Base-by-base conservation (phyloP, 352 stramenopile genomes). In the Phytophthora citricola region DNA sequence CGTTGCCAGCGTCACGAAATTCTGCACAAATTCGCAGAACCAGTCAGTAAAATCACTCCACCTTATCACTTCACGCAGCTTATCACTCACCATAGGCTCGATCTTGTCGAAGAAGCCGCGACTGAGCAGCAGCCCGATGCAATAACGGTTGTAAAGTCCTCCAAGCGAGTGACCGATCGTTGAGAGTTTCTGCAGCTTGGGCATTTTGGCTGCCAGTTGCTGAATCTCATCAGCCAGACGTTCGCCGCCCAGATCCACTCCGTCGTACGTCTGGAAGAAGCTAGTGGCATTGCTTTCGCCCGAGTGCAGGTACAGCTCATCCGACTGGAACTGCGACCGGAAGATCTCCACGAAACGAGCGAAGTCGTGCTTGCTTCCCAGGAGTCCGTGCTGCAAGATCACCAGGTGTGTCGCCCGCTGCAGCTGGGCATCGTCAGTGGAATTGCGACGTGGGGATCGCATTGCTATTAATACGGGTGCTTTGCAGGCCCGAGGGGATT, bases 221-320 rank as follows among this genome's bases (percentile, higher is more conserved):
- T 84, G 57, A 44, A 95, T 74, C 66, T 95, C 85, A 43, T 93
- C 59, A 0, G 87, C 87, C n/a, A 95, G 73, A 7, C 87, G 81
- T 45, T 85, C 56, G 40, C 78, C 87, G 39, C 87, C 87, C 10
- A 61, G 34, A 43, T 95, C 87, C 14, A 95, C 82, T 26, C 87
- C 87, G 48, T 95, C 87, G 63, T 88, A 91, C 26, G 87, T 95
- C 64, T 84, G 78, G 66, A 91, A 92, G 40, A 91, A 80, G 11
- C 69, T 73, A 14, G 66, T 64, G 46, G 72, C 79, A 49, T 93
- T 95, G 66, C 77, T 68, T 43, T 68, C 70, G 2, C 72, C 70
- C 10, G 72, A 46, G 60, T 91, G 69, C 49, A 87, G 55, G 36
- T 79, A 76, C 53, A 94, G 43, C n/a, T 85, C 70, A 41, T 83